Evolutionary conservation across 768 basidiomycete genomes (phyloP).

Genomic region (Boletus coccyginus): DNA sequence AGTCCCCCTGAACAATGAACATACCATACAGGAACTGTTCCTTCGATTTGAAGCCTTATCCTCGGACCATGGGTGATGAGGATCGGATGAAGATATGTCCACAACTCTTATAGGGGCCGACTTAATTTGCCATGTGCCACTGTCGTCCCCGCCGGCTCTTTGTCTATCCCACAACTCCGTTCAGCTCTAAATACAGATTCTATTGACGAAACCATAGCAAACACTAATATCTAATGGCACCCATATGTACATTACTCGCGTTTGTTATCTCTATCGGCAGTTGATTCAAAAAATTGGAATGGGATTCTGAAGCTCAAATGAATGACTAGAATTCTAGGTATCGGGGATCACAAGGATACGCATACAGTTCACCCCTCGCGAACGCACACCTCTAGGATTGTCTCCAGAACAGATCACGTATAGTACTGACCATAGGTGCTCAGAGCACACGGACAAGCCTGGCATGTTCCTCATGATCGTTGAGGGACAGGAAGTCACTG

Average conservation of each 20-base stretch:
- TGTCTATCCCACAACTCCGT: too few species aligned
- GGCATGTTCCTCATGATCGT: slow-evolving; percentile 17
- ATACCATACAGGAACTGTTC: too few species aligned
- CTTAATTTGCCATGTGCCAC: too few species aligned
- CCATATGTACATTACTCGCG: neutral
- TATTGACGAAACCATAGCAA: neutral
- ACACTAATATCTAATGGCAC: neutral
- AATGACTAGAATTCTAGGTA: slow-evolving; percentile 8
- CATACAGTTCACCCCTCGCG: neutral
- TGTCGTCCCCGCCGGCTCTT: too few species aligned
- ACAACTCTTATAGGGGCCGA: too few species aligned
- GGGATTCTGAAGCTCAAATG: slow-evolving; percentile 1
- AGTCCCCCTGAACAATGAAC: too few species aligned
- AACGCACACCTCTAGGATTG: neutral
- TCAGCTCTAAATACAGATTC: neutral
- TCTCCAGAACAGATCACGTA: neutral
- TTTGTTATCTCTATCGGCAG: neutral
- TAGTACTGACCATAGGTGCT: neutral
- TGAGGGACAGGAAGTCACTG: slow-evolving; percentile 22
- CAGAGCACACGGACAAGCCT: slow-evolving; percentile 17
- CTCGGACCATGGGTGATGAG: too few species aligned
- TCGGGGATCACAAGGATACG: neutral
- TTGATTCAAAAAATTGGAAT: neutral
- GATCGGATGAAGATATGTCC: too few species aligned
- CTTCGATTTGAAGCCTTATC: too few species aligned